These are phyloP conservation scores for Moesziomyces sp. DNA, from an alignment of 1,284 basidiomycete genomes.

Conservation along the genomic window DNA sequence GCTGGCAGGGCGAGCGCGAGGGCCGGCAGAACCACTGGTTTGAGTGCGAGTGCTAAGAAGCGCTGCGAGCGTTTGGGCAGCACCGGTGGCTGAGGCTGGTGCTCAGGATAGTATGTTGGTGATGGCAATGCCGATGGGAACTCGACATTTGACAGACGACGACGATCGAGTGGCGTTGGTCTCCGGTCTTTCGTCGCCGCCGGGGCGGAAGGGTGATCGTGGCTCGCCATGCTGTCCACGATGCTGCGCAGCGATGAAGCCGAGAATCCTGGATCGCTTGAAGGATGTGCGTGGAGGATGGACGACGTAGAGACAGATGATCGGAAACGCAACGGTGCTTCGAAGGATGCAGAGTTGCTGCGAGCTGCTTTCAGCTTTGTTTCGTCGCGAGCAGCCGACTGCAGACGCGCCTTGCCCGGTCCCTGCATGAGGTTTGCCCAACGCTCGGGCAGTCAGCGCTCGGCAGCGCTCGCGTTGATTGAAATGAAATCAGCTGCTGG, in stretches of 20 bases:
- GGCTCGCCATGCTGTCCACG: conserved; percentile 23
- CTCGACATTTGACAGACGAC: conserved; percentile 17
- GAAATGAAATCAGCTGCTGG: too few species aligned
- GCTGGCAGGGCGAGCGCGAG: conserved; percentile 51
- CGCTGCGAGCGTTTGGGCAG: conserved; percentile 37
- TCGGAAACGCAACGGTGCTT: too few species aligned
- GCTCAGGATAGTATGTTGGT: conserved; percentile 44
- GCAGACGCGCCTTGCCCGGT: background rate
- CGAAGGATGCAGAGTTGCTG: too few species aligned
- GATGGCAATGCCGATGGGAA: conserved; percentile 24
- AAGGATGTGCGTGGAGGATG: background rate
- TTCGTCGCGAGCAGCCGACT: background rate
- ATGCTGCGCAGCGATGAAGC: background rate
- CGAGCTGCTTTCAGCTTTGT: background rate
- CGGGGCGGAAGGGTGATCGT: conserved; percentile 11
- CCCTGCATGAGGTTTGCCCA: background rate
- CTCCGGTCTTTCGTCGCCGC: conserved; percentile 3
- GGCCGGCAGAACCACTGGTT: conserved; percentile 48
- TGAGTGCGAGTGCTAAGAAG: conserved; percentile 44
- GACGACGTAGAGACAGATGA: background rate
- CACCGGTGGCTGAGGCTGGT: conserved; percentile 22
- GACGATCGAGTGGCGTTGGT: conserved; percentile 8
- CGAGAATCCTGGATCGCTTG: background rate
- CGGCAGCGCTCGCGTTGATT: background rate
- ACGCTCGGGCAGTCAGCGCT: too few species aligned